Evolutionary conservation across 208 protist genomes (phyloP).

Genomic region (Novymonas esmeraldas): DNA sequence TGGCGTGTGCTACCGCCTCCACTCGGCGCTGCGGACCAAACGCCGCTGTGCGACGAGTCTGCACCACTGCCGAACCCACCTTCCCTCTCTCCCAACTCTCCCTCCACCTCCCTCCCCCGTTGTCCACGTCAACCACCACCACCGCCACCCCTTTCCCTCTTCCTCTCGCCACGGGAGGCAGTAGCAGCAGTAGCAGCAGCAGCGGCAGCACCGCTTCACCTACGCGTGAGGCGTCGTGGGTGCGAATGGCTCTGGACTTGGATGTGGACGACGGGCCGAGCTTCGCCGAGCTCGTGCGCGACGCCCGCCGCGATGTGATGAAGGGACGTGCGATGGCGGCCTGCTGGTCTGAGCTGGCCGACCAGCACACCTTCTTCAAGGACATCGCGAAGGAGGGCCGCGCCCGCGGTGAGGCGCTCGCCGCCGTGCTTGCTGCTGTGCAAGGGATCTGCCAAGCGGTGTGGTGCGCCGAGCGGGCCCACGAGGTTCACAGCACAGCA

Average conservation of each 20-base stretch:
- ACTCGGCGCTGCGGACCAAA: no score
- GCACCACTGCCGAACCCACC: no score
- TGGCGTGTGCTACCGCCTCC: no score
- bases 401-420: slow-evolving; percentile 39
- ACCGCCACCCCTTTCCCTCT: no score
- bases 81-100: no score
- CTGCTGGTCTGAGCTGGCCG: slow-evolving; percentile 46
- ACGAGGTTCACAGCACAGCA: background rate
- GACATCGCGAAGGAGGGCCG: slow-evolving; percentile 62
- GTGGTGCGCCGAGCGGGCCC: slow-evolving; percentile 4
- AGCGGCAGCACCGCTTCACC: no score
- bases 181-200: no score
- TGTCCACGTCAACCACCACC: no score
- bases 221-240: no score
- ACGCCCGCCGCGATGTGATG: slow-evolving; percentile 24
- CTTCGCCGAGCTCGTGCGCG: slow-evolving; percentile 29
- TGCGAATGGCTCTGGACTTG: slow-evolving; percentile 41
- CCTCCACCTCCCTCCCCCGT: no score
- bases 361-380: slow-evolving; percentile 60
- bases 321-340: slow-evolving; percentile 29
- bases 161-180: no score
- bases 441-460: slow-evolving; percentile 41
- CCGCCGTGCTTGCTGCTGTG: slow-evolving; percentile 41
- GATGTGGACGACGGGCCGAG: slow-evolving; percentile 31
- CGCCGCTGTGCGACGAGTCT: no score